A percentile compares a stretch with the other conserved stretches of the same genome.
Evolutionary conservation across 2,329 filamentous ascomycete genomes (phyloP).

Genomic region (Ophiocordyceps australis): DNA sequence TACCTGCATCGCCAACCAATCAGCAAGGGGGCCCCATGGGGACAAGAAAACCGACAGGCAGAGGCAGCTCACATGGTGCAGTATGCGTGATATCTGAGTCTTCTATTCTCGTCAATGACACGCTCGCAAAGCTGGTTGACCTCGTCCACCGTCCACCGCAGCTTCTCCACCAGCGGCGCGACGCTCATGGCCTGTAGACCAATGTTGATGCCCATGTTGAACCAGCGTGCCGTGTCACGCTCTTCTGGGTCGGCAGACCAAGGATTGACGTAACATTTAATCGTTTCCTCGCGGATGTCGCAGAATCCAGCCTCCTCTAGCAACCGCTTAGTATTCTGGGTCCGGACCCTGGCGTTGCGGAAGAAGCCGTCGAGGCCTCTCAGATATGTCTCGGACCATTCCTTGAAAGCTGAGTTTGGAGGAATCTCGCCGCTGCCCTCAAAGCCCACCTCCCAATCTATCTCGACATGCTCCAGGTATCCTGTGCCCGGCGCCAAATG

Average conservation of each 20-base stretch:
- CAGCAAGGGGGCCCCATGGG: conserved; percentile 3
- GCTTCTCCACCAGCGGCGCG: conserved; percentile 44
- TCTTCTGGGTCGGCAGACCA: conserved; percentile 49
- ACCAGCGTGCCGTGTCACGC: conserved; percentile 61
- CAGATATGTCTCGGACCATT: conserved; percentile 54
- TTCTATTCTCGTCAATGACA: conserved; percentile 51
- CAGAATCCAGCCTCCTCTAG: conserved; percentile 60
- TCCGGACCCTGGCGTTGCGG: conserved; percentile 44
- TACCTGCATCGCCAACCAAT: conserved; percentile 4
- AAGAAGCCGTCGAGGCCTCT: conserved; percentile 47
- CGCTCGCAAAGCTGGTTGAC: conserved; percentile 43
- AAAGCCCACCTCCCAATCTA: conserved; percentile 62
- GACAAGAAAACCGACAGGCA: background rate
- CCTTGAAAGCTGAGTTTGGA: conserved; percentile 33
- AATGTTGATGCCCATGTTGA: conserved; percentile 59
- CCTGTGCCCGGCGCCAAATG: conserved; percentile 63
- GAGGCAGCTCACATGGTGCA: conserved; percentile 50
- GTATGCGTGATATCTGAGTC: conserved; percentile 50
- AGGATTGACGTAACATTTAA: conserved; percentile 54
- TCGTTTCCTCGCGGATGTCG: conserved; percentile 54
- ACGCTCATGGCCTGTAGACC: conserved; percentile 57
- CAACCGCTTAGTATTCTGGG: conserved; percentile 30
- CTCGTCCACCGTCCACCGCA: conserved; percentile 31
- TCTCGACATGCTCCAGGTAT: conserved; percentile 72
- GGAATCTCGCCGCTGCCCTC: conserved; percentile 50